Evolutionary conservation across 805 yeast species (phyloP).

Genomic region (Cyberlindnera nakhonratchasimensis): DNA sequence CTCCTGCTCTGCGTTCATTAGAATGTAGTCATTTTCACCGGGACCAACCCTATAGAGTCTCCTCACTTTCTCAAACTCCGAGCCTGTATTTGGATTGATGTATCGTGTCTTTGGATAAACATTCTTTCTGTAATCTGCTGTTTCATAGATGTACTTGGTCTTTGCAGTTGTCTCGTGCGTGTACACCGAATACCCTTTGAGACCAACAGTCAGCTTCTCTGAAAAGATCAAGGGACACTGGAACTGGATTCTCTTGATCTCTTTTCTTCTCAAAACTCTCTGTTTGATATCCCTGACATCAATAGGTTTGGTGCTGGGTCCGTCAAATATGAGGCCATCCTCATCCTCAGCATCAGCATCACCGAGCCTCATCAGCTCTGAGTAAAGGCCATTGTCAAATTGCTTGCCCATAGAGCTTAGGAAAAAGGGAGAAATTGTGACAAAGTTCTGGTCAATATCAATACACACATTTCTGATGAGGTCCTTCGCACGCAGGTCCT

Average conservation of each 20-base stretch:
- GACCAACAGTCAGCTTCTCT: constrained; percentile 54
- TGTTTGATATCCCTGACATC: constrained; percentile 41
- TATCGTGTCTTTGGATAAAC: constrained; percentile 46
- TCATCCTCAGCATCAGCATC: constrained; percentile 12
- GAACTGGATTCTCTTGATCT: constrained; percentile 60
- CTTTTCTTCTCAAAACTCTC: constrained; percentile 52
- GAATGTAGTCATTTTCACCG: constrained; percentile 35
- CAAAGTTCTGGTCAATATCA: constrained; percentile 54
- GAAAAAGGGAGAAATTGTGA: constrained; percentile 63
- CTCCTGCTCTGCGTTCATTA: constrained; percentile 36
- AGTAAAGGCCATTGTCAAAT: constrained; percentile 49
- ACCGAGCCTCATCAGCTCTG: constrained; percentile 43
- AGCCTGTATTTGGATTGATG: constrained; percentile 41
- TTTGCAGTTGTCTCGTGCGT: constrained; percentile 49
- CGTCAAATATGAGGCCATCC: constrained; percentile 29
- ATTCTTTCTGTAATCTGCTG: constrained; percentile 46
- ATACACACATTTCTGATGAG: constrained; percentile 53
- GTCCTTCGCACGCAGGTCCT: constrained; percentile 38
- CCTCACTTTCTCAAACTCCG: constrained; percentile 35
- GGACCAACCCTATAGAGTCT: constrained; percentile 44
- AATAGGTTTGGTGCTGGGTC: constrained; percentile 42
- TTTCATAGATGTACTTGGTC: constrained; percentile 51
- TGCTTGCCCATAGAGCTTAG: constrained; percentile 35
- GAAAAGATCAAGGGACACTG: constrained; percentile 57
- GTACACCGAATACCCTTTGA: constrained; percentile 68